Base-by-base conservation (phyloP, 805 yeast genomes). In the Metschnikowia amazonensis region DNA sequence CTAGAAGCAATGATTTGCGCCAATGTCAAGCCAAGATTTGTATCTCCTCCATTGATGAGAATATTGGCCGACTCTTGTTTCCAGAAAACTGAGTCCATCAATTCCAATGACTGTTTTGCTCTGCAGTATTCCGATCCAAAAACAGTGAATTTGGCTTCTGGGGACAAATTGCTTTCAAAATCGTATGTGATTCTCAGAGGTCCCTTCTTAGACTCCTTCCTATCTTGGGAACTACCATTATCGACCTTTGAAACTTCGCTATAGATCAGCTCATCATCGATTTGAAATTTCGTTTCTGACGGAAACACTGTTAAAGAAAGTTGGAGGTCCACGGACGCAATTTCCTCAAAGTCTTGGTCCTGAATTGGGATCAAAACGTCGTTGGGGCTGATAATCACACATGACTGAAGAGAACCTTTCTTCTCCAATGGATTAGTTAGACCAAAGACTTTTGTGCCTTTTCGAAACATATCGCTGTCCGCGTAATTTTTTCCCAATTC, bases 391-490 rank as follows among this genome's bases (percentile, higher is more conserved):
- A 84, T 60, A 17, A 79, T 57, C 9, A 84, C 68, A 36, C 80
- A 75, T 3, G 86, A 71, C 29, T 82, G 76, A 21, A 83, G 60
- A 2, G 85, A 65, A 7, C 90, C 90, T 36, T 70, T 68, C 14
- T 77, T 77, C 16, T 69, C 66, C 14, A 48, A 65, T 38, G 83
- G 85, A 56, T 72, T 72, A 43, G 70, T 74, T 38, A 78, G 56
- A 6, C 92, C 95, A 59, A 81, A 76, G 0, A 86, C 89, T 33
- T 71, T 72, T 53, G 81, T 86, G 31, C 90, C 92, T 20, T 67
- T 76, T 7, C 62, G 63, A 55, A 60, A 82, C 11, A 47, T 47
- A 17, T 41, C 55, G 21, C 50, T 47, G 4, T 49, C 50, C 17
- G 56, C 58, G 28, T 69, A 55, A n/a, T 67, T 65, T 10, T 62